Base-by-base conservation (phyloP, 2,329 filamentous ascomycete genomes). In the Apiospora phragmitis region DNA sequence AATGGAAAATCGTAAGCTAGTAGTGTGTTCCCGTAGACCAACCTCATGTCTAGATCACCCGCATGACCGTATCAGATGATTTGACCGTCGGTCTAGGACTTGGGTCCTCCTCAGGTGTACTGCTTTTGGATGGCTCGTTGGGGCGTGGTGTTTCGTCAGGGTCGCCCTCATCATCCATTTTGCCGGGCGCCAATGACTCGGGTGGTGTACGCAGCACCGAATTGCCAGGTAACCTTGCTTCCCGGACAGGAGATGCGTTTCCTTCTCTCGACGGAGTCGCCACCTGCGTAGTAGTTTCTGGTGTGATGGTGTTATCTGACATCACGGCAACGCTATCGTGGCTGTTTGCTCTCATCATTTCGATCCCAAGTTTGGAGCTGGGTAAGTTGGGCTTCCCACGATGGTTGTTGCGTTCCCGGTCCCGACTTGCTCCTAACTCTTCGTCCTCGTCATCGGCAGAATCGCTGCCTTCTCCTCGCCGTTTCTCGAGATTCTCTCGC, bases 291-390 rank as follows among this genome's bases (percentile, higher is more conserved):
- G 83, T 79, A n/a, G 85, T 83, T 73, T 88, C 87, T 0, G 84
- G 80, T 21, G 65, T 42, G 24, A 45, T 68, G 18, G 84, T 84
- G 74, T 82, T 85, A 65, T 88, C 87, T 3, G 87, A 86, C 14
- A 82, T 81, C 16, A 87, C 68, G 1, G 85, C 85, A 69, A 93
- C 89, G 77, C 95, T 97, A 67, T 97, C 95, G 76, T 95, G 92
- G 78, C 94, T 97, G 80, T 97, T 97, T 26, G 95, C 97, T 66
- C 95, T 91, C 94, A 98, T 95, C 95, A 98, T 98, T 81, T 98
- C 95, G 67, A 94, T 96, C 1, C 94, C 94, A 1, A 98, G 88
- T 81, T 97, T 98, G 0, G 94, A 97, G 69, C 92, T 93, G 16
- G 93, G 92, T 32, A 93, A 86, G 47, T 86, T 85, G 21, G 84